phyloP scores from a whole-genome alignment of 768 basidiomycete species.

The Fistulinella prunicolor region DNA sequence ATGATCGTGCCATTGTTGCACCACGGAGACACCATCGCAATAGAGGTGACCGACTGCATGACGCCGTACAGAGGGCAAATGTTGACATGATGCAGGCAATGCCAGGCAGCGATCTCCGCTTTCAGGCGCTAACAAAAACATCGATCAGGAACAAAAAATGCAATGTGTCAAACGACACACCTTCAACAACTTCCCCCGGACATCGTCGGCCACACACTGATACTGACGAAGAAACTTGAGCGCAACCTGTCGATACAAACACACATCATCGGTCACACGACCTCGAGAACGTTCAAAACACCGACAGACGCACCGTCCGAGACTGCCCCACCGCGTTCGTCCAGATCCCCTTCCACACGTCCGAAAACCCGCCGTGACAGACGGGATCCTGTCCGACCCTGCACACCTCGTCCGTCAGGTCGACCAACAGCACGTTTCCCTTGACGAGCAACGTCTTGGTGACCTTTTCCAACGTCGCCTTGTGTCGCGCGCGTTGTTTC shows the following conservation, averaged over 20 bases:
- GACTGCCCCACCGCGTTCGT: constrained; percentile 42
- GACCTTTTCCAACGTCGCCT: constrained; percentile 50
- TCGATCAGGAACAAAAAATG: not conserved
- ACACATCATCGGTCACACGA: not conserved
- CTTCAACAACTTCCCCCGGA: constrained; percentile 51
- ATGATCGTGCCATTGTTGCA: constrained; percentile 56
- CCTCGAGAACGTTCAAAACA: not conserved
- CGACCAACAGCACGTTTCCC: constrained; percentile 46
- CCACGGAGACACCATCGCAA: constrained; percentile 67
- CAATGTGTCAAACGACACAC: constrained; percentile 24
- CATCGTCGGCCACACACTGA: constrained; percentile 47
- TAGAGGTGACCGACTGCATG: constrained; percentile 45
- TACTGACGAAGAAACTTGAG: constrained; percentile 51
- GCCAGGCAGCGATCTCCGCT: constrained; percentile 57
- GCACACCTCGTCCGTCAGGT: constrained; percentile 55
- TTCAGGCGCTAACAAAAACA: constrained; percentile 44
- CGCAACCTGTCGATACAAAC: constrained; percentile 41
- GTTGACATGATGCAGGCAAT: constrained; percentile 53
- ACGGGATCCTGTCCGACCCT: constrained; percentile 46
- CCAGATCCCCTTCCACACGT: constrained; percentile 61
- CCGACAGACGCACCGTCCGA: constrained; percentile 19
- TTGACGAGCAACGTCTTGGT: constrained; percentile 55
- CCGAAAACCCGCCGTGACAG: constrained; percentile 55
- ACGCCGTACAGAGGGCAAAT: constrained; percentile 56
- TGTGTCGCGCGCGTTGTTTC: constrained; percentile 56